Conservation (phyloP, 2,329 filamentous ascomycete genomes). For the Penicillium concentricum region DNA sequence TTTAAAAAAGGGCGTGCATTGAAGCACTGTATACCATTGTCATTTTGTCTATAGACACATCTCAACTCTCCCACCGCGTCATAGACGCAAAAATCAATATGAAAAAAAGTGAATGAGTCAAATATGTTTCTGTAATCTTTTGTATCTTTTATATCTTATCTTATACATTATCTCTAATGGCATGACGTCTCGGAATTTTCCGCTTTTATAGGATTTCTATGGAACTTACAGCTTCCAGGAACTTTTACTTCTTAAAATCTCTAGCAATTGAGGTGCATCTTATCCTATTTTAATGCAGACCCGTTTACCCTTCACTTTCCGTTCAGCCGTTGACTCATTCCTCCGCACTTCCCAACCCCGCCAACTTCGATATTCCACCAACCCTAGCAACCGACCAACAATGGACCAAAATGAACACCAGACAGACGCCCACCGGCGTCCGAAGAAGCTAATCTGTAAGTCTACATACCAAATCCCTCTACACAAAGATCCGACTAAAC, state of each 20-base stretch:
- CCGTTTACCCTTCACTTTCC: not conserved
- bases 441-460: constrained; percentile 45
- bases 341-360: constrained; percentile 7
- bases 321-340: constrained; percentile 3
- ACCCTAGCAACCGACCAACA: not conserved
- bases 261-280: not conserved
- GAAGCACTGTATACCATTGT: constrained; percentile 23
- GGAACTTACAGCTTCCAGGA: not conserved
- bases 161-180: not conserved
- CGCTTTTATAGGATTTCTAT: not conserved
- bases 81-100: constrained; percentile 20
- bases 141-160: not conserved
- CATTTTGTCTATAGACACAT: constrained; percentile 26
- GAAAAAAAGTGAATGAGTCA: constrained; percentile 23
- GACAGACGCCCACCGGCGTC: constrained; percentile 27
- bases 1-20: constrained; percentile 22
- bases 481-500: not conserved
- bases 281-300: not conserved
- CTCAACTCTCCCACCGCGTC: constrained; percentile 27
- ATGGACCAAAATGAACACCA: constrained; percentile 13
- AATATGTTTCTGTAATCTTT: not conserved
- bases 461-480: not conserved
- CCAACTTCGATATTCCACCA: constrained; percentile 3
- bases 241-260: not conserved
- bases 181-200: constrained; percentile 2